These are phyloP conservation scores for Talaromyces marneffei DNA, from an alignment of 2,329 filamentous ascomycete species.

Conservation along the genomic window DNA sequence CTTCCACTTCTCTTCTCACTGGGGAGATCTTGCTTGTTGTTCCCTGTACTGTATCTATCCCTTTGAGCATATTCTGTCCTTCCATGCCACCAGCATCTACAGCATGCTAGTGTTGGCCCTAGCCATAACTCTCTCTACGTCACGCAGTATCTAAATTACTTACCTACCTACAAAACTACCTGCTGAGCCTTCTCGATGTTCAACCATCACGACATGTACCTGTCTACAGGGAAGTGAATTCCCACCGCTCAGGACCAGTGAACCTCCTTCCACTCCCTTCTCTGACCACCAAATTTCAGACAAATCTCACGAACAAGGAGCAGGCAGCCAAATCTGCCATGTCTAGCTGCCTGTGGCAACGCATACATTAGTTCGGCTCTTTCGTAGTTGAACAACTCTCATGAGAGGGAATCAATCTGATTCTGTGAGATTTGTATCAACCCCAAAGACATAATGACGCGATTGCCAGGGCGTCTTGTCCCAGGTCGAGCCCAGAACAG, in stretches of 20 bases:
- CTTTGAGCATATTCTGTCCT: background rate
- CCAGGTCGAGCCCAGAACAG: constrained; percentile 31
- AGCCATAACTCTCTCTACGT: background rate
- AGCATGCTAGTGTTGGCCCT: background rate
- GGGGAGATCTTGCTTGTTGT: background rate
- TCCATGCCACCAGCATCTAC: background rate
- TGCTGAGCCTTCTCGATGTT: background rate
- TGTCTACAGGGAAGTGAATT: background rate
- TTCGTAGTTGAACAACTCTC: background rate
- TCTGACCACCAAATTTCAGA: background rate
- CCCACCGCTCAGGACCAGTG: background rate
- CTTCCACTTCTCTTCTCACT: background rate
- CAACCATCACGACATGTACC: background rate
- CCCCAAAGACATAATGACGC: constrained; percentile 28
- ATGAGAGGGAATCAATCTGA: background rate
- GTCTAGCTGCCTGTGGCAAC: background rate
- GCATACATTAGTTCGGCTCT: background rate
- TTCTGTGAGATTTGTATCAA: background rate
- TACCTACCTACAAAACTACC: background rate
- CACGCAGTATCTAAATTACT: background rate
- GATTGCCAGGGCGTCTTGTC: constrained; percentile 16
- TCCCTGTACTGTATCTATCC: background rate
- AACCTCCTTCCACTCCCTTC: background rate
- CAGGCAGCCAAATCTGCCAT: background rate
- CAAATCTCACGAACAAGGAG: background rate